A percentile compares a stretch with the other conserved stretches of the same genome.
These are phyloP conservation scores for Ceratobasidium sp. DNA, from an alignment of 1,284 basidiomycete genomes.

Conservation along the genomic window DNA sequence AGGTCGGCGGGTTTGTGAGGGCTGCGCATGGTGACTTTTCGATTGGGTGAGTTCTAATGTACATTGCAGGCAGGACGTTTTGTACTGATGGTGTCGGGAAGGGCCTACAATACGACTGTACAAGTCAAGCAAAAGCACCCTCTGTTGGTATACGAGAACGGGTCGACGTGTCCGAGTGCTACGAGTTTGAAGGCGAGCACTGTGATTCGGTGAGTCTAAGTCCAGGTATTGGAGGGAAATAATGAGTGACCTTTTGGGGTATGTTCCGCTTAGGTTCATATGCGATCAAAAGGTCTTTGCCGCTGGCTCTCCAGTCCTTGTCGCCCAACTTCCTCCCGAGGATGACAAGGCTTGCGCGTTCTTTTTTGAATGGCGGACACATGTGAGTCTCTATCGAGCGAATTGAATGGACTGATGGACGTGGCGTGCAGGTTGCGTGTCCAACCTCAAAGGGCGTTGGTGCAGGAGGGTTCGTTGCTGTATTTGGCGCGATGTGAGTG, in stretches of 20 bases:
- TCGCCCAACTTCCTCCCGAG: constrained; percentile 70
- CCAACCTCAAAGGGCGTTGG: constrained; percentile 64
- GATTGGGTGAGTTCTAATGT: constrained; percentile 59
- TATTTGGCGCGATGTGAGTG: constrained; percentile 65
- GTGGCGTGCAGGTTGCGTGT: constrained; percentile 66
- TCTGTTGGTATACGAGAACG: constrained; percentile 65
- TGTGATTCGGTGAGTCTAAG: constrained; percentile 67
- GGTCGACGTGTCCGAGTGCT: constrained; percentile 66
- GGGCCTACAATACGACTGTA: constrained; percentile 70
- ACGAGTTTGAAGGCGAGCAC: constrained; percentile 65
- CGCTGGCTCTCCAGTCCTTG: constrained; percentile 64
- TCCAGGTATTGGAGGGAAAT: constrained; percentile 49
- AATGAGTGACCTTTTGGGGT: constrained; percentile 56
- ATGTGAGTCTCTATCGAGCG: constrained; percentile 58
- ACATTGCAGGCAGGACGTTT: neutral
- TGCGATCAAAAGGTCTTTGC: constrained; percentile 66
- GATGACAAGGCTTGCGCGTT: constrained; percentile 73
- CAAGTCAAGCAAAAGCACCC: constrained; percentile 61
- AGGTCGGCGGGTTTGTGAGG: constrained; percentile 69
- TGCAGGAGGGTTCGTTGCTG: constrained; percentile 64
- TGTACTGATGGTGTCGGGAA: constrained; percentile 51
- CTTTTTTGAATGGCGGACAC: constrained; percentile 77
- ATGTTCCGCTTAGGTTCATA: constrained; percentile 66
- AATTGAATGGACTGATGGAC: constrained; percentile 45
- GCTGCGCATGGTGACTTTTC: constrained; percentile 73